Evolutionary conservation across 345 rosid genomes (phyloP).

Genomic region (Mallotus nudiflorus): DNA sequence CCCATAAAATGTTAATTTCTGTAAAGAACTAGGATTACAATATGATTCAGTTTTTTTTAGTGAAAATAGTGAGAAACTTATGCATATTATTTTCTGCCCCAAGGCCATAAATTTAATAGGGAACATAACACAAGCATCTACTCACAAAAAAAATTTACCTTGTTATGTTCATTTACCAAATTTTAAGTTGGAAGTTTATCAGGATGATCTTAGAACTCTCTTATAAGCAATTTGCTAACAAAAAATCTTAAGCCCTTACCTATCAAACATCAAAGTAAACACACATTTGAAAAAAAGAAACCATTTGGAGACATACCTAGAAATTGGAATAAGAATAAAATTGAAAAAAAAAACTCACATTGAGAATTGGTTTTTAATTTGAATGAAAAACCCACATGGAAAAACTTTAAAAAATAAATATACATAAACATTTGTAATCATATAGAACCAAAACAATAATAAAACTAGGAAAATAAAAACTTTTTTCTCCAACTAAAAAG

Average conservation of each 20-base stretch:
- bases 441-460: not conserved
- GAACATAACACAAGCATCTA: not conserved
- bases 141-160: constrained; percentile 33
- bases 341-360: constrained; percentile 33
- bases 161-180: constrained; percentile 30
- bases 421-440: not conserved
- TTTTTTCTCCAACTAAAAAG: no score
- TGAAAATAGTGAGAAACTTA: not conserved
- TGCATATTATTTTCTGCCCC: not conserved
- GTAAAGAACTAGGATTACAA: no score
- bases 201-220: constrained; percentile 40
- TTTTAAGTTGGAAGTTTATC: constrained; percentile 31
- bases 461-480: not conserved
- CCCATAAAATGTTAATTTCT: no score
- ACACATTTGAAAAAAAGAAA: not conserved
- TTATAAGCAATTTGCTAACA: constrained; percentile 39
- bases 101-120: not conserved
- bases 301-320: not conserved
- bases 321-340: not conserved
- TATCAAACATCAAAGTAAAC: not conserved
- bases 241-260: constrained; percentile 37
- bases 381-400: constrained; percentile 21
- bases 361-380: constrained; percentile 25
- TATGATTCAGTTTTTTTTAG: no score
- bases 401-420: not conserved